Evolutionary conservation across 1,284 basidiomycete species (phyloP), one percentile per base, ranked within the genome.

Genomic region (Ustilago nuda): DNA sequence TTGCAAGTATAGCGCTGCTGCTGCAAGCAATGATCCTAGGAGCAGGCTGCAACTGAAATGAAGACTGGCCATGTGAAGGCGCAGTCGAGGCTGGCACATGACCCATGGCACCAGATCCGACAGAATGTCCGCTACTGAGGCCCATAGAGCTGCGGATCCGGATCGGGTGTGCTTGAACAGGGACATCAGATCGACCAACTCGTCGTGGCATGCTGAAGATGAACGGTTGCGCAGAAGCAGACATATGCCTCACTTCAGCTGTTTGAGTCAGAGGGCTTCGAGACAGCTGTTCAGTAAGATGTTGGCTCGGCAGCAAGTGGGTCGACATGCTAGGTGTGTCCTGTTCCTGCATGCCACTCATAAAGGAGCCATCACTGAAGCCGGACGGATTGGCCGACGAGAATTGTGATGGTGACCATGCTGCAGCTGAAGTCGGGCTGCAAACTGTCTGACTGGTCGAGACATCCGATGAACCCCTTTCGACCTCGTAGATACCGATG

Each of bases 261-360:
- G 45, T 9, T 8, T 7, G 23, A 13, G 48, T 27, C 27, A 50
- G 13, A 12, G 17, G 4, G 27, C 30, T 7, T 5, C 15, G 39
- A 8, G 7, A 8, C 13, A 65, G 12, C 9, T 56, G 60, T 17
- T 53, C 45, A 12, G 66, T 68, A n/a, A 74, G 17, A 41, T 66
- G 59, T 58, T 56, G 50, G 48, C n/a, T 51, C 1, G 71, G 71
- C 27, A 74, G 45, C 3, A 58, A 27, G n/a, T 69, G 61, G 2
- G 58, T 62, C 2, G 58, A 65, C 23, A 65, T 15, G 53, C 72
- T 69, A 3, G 66, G 72, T 17, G 72, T 69, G 48, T 56, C 56
- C 7, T 65, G 66, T 23, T 66, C 56, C 9, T 69, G 51, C 27
- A 39, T 52, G 2, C 58, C 37, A 27, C 36, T 43, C 4, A 54